phyloP scores from a whole-genome alignment of 2,329 filamentous ascomycete genomes.

The Cercospora janseana region DNA sequence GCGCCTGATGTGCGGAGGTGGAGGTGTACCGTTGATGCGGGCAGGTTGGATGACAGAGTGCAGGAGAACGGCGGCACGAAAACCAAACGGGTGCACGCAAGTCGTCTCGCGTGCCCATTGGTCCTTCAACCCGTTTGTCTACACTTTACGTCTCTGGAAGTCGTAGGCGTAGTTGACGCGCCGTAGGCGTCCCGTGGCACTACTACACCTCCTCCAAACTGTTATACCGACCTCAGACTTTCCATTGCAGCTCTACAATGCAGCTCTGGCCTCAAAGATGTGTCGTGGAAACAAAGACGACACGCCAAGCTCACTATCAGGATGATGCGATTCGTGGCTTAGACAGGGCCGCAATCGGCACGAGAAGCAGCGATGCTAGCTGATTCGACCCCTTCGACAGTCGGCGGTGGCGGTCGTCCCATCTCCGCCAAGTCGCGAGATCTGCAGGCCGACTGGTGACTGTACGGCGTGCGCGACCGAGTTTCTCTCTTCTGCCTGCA shows the following conservation, averaged over 20 bases:
- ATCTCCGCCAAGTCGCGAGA: conserved; percentile 1
- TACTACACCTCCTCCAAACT: conserved; percentile 12
- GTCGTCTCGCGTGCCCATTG: conserved; percentile 2
- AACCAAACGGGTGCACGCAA: conserved; percentile 9
- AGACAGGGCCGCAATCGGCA: conserved; percentile 2
- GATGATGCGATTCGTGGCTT: background rate
- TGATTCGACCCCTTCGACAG: background rate
- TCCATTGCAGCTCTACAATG: background rate
- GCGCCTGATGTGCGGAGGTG: too few species aligned
- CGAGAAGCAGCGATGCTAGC: background rate
- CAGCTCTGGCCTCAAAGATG: background rate
- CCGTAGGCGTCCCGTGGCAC: conserved; percentile 4
- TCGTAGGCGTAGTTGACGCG: conserved; percentile 11
- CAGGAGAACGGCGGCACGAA: conserved; percentile 13
- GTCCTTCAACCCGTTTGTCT: background rate
- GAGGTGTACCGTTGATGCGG: too few species aligned
- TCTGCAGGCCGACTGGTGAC: too few species aligned
- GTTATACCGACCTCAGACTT: conserved; percentile 8
- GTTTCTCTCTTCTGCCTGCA: too few species aligned
- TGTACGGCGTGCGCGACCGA: too few species aligned
- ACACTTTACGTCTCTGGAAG: conserved; percentile 12
- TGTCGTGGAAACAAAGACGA: background rate
- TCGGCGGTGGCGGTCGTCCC: background rate
- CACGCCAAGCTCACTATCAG: background rate
- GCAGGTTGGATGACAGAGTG: background rate